Base-by-base conservation (phyloP, 2,329 filamentous ascomycete species). In the Scortechinia acanthostroma region DNA sequence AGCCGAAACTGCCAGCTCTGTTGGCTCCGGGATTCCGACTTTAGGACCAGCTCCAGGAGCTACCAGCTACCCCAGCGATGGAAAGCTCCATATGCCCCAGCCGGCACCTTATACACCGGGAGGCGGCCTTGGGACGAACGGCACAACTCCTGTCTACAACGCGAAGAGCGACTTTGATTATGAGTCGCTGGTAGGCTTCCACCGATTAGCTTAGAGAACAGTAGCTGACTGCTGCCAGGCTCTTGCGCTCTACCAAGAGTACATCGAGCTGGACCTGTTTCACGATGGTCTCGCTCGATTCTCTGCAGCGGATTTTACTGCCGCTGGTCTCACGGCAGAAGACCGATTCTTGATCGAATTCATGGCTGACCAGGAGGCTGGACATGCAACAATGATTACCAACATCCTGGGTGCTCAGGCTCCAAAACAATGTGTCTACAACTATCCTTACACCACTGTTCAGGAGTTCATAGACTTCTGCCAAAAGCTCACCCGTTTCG, bases 111-210 rank as follows among this genome's bases (percentile, higher is more conserved):
- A 84, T 63, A 76, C 74, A 0, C 88, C 88, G 0, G 76, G 70
- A 28, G 86, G 88, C 47, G 88, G 88, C 13, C 62, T 85, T 1
- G 87, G 86, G 2, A 90, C 86, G 37, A 91, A 91, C 48, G 86
- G 86, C n/a, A 77, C 79, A 1, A 72, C 74, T 37, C 87, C 87
- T 2, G 77, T 89, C 1, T 91, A 91, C 62, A 80, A 84, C 49
- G 81, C 87, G 0, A 74, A 88, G 54, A 88, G 83, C 50, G 88
- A 94, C 56, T 93, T 90, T 56, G 88, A 93, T 61, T 93, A 84
- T 58, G 74, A 91, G 58, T 90, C 86, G 0, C 72, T 93, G 35
- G 35, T 40, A 40, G 14, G 35, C 20, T 40, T 40, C 10, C 20
- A 49, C 64, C 67, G 55, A 37, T 43, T 21, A 47, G 45, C 22